Evolutionary conservation across 805 yeast genomes (phyloP).

Genomic region (Cyberlindnera galapagoensis): DNA sequence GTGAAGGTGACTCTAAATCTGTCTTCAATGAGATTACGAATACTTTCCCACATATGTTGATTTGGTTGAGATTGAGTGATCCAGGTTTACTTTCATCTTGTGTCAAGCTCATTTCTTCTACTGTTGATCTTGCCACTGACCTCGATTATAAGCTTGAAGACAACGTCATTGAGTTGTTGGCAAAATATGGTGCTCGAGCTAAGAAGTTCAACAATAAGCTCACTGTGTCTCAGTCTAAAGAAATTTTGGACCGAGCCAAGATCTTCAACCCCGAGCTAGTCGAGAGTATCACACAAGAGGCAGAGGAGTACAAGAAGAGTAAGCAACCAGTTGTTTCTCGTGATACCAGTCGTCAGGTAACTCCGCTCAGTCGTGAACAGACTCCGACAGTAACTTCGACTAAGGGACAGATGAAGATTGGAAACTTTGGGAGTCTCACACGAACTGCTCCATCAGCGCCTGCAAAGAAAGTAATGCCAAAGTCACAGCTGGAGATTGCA

Average conservation of each 20-base stretch:
- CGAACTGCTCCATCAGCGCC: constrained; percentile 21
- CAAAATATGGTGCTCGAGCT: constrained; percentile 59
- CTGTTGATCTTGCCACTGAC: constrained; percentile 58
- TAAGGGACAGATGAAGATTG: constrained; percentile 29
- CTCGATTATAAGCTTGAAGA: constrained; percentile 45
- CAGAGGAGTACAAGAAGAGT: constrained; percentile 31
- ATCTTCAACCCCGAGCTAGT: constrained; percentile 49
- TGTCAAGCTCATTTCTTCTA: constrained; percentile 59
- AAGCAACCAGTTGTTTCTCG: too few relatives aligned
- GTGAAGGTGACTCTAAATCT: constrained; percentile 20
- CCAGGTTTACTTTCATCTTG: constrained; percentile 65
- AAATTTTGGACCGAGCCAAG: constrained; percentile 56
- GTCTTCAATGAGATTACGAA: constrained; percentile 49
- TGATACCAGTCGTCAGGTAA: too few relatives aligned
- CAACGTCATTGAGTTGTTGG: constrained; percentile 47
- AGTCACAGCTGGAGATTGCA: constrained; percentile 32
- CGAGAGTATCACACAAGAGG: constrained; percentile 39
- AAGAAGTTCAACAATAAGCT: constrained; percentile 66
- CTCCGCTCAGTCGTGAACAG: too few relatives aligned
- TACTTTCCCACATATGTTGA: constrained; percentile 63
- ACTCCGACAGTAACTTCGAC: constrained; percentile 7
- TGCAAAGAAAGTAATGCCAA: constrained; percentile 24
- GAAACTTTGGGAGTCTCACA: constrained; percentile 32
- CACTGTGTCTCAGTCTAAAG: constrained; percentile 56
- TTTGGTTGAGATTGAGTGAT: constrained; percentile 82